A percentile compares a stretch with the other conserved stretches of the same genome.
These are phyloP conservation scores for Phytopythium delawarense DNA, from an alignment of 352 stramenopile genomes.

Conservation along the genomic window DNA sequence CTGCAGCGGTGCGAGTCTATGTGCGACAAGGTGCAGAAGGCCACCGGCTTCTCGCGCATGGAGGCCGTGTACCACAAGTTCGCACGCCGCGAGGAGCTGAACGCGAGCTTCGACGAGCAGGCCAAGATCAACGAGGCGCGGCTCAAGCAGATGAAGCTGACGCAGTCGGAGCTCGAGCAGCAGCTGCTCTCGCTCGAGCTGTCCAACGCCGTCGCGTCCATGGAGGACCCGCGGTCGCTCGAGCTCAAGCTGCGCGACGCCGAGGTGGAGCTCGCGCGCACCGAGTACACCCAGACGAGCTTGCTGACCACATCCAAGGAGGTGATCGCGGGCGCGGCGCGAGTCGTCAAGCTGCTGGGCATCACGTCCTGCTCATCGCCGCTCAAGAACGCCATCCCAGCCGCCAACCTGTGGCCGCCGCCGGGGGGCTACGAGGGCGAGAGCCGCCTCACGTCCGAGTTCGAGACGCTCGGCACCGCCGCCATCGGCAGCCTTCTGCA, in stretches of 20 bases:
- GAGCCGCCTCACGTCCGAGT: conserved; percentile 52
- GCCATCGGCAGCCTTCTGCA: conserved; percentile 62
- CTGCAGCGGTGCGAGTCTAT: conserved; percentile 79
- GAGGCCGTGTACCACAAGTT: conserved; percentile 81
- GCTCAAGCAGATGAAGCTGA: conserved; percentile 78
- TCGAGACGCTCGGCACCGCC: conserved; percentile 59
- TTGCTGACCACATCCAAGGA: conserved; percentile 76
- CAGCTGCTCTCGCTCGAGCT: conserved; percentile 62
- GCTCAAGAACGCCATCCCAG: conserved; percentile 57
- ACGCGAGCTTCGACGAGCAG: conserved; percentile 79
- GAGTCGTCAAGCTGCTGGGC: conserved; percentile 70
- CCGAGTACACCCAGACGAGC: conserved; percentile 59
- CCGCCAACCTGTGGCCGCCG: conserved; percentile 55
- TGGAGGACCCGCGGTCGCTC: conserved; percentile 59
- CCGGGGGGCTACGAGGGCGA: conserved; percentile 42
- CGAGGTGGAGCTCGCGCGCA: conserved; percentile 61
- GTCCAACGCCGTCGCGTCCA: conserved; percentile 43
- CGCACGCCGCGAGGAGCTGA: conserved; percentile 68
- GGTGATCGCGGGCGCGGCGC: conserved; percentile 54
- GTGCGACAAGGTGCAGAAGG: conserved; percentile 82
- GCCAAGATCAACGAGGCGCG: conserved; percentile 73
- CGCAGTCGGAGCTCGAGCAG: conserved; percentile 64
- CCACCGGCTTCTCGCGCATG: conserved; percentile 74
- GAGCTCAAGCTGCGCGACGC: conserved; percentile 70
- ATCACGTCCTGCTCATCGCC: conserved; percentile 63